A percentile compares a stretch with the other conserved stretches of the same genome.
phyloP scores from a whole-genome alignment of 495 filamentous ascomycete species.

The Penicillium parvum region DNA sequence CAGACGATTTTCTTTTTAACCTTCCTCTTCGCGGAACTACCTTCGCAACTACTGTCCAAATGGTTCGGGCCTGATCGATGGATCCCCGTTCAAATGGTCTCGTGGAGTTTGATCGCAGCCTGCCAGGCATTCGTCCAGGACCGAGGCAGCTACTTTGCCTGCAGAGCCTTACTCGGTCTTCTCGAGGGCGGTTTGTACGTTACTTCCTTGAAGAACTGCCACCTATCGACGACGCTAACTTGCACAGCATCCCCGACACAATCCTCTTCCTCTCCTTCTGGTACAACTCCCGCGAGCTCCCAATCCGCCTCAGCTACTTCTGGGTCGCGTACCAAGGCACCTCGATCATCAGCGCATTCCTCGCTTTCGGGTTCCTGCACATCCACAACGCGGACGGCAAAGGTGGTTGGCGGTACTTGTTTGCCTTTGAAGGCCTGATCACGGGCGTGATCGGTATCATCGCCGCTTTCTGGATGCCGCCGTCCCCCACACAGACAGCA shows the following conservation, averaged over 20 bases:
- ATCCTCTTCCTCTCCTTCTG: conserved; percentile 74
- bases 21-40: conserved; percentile 67
- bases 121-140: conserved; percentile 63
- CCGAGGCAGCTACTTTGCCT: conserved; percentile 57
- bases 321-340: conserved; percentile 69
- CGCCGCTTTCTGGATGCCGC: conserved; percentile 64
- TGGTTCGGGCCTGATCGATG: conserved; percentile 75
- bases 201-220: conserved; percentile 1
- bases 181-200: conserved; percentile 70
- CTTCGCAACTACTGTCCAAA: conserved; percentile 70
- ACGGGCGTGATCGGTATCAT: conserved; percentile 62
- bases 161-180: conserved; percentile 63
- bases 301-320: conserved; percentile 61
- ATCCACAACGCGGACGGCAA: conserved; percentile 54
- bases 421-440: conserved; percentile 49
- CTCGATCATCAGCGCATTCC: conserved; percentile 60
- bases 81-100: conserved; percentile 79
- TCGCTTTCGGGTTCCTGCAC: conserved; percentile 69
- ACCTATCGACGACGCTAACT: background rate
- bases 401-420: conserved; percentile 72
- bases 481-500: conserved; percentile 66
- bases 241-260: conserved; percentile 39
- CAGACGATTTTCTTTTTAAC: conserved; percentile 66
- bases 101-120: conserved; percentile 69
- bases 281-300: conserved; percentile 65